Base-by-base conservation (phyloP, 2,329 filamentous ascomycete genomes). In the Gnomoniopsis smithogilvyi region DNA sequence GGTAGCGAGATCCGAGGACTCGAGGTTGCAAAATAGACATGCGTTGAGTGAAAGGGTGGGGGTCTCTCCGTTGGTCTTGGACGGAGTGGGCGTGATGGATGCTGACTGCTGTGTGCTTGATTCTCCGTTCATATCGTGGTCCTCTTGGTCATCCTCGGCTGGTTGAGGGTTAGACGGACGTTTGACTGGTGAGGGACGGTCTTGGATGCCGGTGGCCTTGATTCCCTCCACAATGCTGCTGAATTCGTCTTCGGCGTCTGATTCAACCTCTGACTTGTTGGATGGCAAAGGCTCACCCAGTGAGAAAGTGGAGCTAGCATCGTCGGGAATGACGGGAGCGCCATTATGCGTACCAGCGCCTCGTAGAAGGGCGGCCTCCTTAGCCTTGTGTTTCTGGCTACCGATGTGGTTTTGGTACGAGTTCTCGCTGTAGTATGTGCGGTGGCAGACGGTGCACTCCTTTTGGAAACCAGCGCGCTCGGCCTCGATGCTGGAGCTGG, bases 371-470 rank as follows among this genome's bases (percentile, higher is more conserved):
- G 80, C 79, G 34, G 83, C 79, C 59, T 89, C 81, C 66, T 87
- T 87, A 58, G 84, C 79, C 74, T 87, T 91, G 75, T 99, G 95
- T 74, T 96, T 96, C 67, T 91, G 88, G 76, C 93, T 97, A 60
- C 87, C 87, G 58, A 98, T 73, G 71, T 99, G 95, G 75, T 98
- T 99, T 70, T 88, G 86, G 74, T 90, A 98, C 36, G 95, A 94
- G 76, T 97, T 97, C 70, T 97, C 91, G 76, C 93, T 98, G 79
- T 89, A 98, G 74, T 96, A 99, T 15, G 90, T 92, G 79, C 96
- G 96, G 69, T 90, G 84, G 78, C 95, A 99, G 21, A 87, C 82
- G 3, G 86, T 80, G 74, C 95, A 99, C 33, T 80, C 77, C 70
- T 90, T 92, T 73, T 97, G 92, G 70, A 93, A 98, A 15, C 91